phyloP scores from a whole-genome alignment of 169 alveolate genomes.

The Besnoitia besnoiti region DNA sequence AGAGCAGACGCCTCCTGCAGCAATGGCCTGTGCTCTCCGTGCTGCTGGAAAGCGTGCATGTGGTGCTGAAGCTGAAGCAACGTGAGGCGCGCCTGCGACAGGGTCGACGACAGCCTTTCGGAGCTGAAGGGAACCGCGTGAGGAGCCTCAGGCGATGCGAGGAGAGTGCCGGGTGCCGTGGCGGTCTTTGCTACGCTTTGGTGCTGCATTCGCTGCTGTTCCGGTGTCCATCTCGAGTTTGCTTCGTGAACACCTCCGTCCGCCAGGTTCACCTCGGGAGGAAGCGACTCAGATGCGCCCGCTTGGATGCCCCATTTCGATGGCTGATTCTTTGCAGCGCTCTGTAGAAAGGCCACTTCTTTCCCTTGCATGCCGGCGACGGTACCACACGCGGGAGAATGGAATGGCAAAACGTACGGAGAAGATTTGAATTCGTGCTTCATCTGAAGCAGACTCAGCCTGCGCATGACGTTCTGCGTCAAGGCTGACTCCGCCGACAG shows the following conservation, averaged over 20 bases:
- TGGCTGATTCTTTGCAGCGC: background rate
- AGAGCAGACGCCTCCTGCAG: background rate
- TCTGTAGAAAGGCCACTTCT: background rate
- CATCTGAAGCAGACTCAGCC: background rate
- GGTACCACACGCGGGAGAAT: background rate
- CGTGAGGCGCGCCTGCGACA: background rate
- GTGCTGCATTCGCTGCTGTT: too few relatives aligned
- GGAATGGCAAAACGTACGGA: too few relatives aligned
- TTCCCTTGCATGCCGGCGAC: background rate
- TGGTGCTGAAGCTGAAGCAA: background rate
- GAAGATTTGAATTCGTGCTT: background rate
- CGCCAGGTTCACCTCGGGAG: too few relatives aligned
- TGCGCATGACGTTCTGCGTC: background rate
- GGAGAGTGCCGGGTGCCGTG: too few relatives aligned
- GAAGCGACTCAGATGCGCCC: too few relatives aligned
- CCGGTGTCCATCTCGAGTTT: too few relatives aligned
- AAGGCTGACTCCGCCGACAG: background rate
- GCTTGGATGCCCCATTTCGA: background rate
- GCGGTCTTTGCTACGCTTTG: too few relatives aligned
- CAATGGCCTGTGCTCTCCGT: background rate
- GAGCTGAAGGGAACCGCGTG: too few relatives aligned
- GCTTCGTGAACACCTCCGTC: too few relatives aligned
- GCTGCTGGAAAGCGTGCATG: background rate
- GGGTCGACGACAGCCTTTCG: background rate
- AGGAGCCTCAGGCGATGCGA: too few relatives aligned